Evolutionary conservation across 1,284 basidiomycete species (phyloP), one percentile per base, ranked within the genome.

Genomic region (Coriolopsis trogii): DNA sequence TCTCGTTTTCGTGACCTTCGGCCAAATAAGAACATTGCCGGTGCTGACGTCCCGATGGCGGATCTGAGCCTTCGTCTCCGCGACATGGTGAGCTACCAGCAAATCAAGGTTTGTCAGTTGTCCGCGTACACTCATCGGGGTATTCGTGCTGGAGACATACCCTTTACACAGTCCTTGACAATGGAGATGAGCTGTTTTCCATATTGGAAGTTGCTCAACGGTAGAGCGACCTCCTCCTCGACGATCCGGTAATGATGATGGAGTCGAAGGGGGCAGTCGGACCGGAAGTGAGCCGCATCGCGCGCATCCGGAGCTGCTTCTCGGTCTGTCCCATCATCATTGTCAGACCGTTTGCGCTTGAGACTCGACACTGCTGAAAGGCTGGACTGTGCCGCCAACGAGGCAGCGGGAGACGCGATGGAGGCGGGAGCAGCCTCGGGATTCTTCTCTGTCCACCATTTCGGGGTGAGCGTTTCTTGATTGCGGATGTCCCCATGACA

Each of bases 171-270:
- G 16, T 44, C 53, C n/a, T 23, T 23, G 7, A 41, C 29, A 2
- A 18, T 5, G 18, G 39, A 30, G 8, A 36, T 31, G n/a, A 55
- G 18, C 24, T 38, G 39, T 13, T 20, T 28, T 29, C 44, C 44
- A 13, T 30, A 18, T 4, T 12, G 2, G 37, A 55, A 45, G 6
- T 18, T 15, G 3, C 26, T 1, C 15, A 55, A 10, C 0, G 45
- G 41, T 3, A 41, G 18, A 15, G 26, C 44, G 5, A 55, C 37
- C 33, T 55, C 53, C 8, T 39, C 6, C 4, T 44, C 45, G 1
- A 39, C 48, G 12, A 51, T 13, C 23, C 53, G 49, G 20, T 55
- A 55, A 37, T 55, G 53, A 23, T 39, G n/a, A 24, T 51, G 42
- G 8, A 20, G 7, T 15, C 29, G 42, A 12, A 49, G 16, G 1